These are phyloP conservation scores for Microdochium nivale DNA, from an alignment of 2,329 filamentous ascomycete genomes.

Conservation along the genomic window DNA sequence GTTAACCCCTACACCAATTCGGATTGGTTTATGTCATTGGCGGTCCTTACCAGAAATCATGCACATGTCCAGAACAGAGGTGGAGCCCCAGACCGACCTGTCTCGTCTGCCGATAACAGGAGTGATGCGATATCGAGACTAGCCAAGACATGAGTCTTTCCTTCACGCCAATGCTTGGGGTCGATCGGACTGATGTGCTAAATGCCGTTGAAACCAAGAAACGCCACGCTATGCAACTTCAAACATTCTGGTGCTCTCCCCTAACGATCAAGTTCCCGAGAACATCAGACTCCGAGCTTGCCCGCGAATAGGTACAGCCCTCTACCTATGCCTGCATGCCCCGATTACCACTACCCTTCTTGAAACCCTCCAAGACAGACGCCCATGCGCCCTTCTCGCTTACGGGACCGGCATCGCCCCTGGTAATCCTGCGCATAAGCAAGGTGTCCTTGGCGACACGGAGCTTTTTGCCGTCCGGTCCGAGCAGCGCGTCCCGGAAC, in stretches of 20 bases:
- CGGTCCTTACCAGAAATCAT: no score
- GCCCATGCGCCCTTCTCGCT: slow-evolving; percentile 40
- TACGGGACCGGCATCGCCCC: slow-evolving; percentile 44
- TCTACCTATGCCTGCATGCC: slow-evolving; percentile 1
- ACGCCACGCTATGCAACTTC: slow-evolving; percentile 20
- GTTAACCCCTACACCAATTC: slow-evolving; percentile 4
- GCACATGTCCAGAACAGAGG: no score
- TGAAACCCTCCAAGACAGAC: slow-evolving; percentile 42
- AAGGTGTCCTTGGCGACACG: slow-evolving; percentile 64
- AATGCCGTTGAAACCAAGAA: slow-evolving; percentile 10
- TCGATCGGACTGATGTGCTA: no score
- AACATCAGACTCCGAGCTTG: no score
- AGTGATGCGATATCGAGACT: no score
- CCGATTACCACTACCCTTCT: slow-evolving; percentile 29
- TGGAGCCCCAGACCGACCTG: no score
- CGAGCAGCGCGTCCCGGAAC: slow-evolving; percentile 61
- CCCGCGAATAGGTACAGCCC: slow-evolving; percentile 5
- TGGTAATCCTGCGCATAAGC: slow-evolving; percentile 64
- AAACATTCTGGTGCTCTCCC: not conserved
- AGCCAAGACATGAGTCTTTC: no score
- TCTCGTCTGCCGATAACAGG: no score
- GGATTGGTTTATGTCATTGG: not conserved
- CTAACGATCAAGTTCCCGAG: no score
- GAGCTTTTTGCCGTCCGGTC: slow-evolving; percentile 55
- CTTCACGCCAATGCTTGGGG: no score